Conservation (phyloP, 108 stramenopile species). For the Stephanodiscus triporus region DNA sequence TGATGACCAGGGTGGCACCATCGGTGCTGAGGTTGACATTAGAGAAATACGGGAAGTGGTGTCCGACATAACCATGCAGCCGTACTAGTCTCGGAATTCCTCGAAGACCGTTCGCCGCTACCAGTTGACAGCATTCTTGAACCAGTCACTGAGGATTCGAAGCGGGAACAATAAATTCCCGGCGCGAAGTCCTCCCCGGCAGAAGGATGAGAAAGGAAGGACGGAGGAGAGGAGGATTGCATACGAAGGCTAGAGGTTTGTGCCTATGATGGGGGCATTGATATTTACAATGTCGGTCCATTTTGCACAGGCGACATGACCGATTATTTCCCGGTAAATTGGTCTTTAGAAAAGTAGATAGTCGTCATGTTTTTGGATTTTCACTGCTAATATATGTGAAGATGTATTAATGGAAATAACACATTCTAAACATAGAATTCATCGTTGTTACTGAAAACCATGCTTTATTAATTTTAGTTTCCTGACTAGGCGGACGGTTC, state of each 20-base stretch:
- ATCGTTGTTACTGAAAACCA: no score
- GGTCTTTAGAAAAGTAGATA: neutral
- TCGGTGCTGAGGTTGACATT: no score
- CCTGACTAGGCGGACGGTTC: no score
- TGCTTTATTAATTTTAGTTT: no score
- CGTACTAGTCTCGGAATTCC: no score
- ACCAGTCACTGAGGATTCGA: neutral
- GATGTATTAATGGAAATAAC: no score
- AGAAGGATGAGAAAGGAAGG: neutral
- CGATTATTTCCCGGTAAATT: neutral
- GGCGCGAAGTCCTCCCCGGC: neutral
- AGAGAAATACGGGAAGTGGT: no score
- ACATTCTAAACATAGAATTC: no score
- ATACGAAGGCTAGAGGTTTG: neutral
- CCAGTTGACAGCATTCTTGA: neutral
- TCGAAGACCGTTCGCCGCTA: neutral
- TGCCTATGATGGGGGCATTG: neutral
- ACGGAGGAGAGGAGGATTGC: neutral
- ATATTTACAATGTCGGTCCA: neutral
- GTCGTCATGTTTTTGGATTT: no score
- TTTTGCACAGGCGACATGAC: neutral
- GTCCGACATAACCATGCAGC: no score
- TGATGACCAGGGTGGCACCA: no score
- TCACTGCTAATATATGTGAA: no score
- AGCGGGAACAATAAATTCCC: neutral